Base-by-base conservation (phyloP, 2,329 filamentous ascomycete genomes). In the Pseudomassariella vexata region DNA sequence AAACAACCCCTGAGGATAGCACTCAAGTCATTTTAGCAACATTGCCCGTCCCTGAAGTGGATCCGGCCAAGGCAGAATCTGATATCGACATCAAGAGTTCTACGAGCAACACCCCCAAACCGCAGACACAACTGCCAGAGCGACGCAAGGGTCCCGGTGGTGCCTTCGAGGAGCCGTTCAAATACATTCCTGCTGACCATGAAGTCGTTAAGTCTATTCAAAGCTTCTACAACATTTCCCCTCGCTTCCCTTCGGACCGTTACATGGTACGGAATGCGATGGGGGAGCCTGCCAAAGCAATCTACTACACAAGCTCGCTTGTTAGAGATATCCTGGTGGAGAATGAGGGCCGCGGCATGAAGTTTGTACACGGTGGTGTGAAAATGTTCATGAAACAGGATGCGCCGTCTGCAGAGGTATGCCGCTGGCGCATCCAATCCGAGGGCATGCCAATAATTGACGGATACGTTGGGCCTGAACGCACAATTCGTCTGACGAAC, bases 331-430 rank as follows among this genome's bases (percentile, higher is more conserved):
- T 98, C 33, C 72, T 98, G 4, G 76, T 72, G 4, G 74, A 82
- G 52, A 98, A 98, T 56, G 88, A 95, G 59, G 85, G 87, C 25
- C 81, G 84, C 18, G 88, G 88, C 27, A 82, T 96, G 60, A 94
- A 92, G 57, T 95, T 98, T 54, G 85, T 98, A 30, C 92, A 98
- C 60, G 90, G 84, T 30, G 92, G 92, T 42, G 89, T 98, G 20
- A 94, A 94, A 65, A 96, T 96, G 87, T 98, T 94, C 57, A 92
- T 96, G 69, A 95, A 94, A 67, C 90, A 96, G 59, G 88, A 95
- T 52, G 83, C 86, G 0, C 89, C 94, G 38, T 84, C 81, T 5
- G 80, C 82, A 21, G 82, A 89, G 34, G 83, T 92, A 20, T 95
- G 89, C 65, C 76, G 82, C 37, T 98, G 92, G 92, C 79, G 92